A percentile compares a stretch with the other conserved stretches of the same genome.
phyloP scores from a whole-genome alignment of 2,329 filamentous ascomycete genomes.

The Monosporascus cannonballus region DNA sequence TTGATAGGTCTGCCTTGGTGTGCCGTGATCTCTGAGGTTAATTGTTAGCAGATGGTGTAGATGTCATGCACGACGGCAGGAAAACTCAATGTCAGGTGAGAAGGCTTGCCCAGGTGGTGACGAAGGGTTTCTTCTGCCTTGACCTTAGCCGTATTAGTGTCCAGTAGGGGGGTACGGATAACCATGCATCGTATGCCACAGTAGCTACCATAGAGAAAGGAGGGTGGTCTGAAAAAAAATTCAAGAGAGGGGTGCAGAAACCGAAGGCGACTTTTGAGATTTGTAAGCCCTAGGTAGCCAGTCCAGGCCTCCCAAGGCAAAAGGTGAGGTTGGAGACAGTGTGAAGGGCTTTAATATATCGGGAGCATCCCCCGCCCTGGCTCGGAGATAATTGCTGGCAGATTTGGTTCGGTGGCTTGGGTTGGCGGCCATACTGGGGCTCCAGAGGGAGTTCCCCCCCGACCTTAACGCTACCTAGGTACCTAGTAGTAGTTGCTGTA shows the following conservation, averaged over 20 bases:
- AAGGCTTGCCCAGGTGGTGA: too few relatives aligned
- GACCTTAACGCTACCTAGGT: too few relatives aligned
- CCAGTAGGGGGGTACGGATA: too few relatives aligned
- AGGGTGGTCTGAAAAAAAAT: constrained; percentile 17
- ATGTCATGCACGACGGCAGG: too few relatives aligned
- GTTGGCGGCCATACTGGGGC: background rate
- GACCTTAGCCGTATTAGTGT: too few relatives aligned
- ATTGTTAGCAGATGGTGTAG: too few relatives aligned
- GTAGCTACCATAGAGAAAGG: background rate
- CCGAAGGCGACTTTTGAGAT: constrained; percentile 22
- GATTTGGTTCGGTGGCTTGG: constrained; percentile 7
- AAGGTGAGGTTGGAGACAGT: too few relatives aligned
- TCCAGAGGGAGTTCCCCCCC: background rate
- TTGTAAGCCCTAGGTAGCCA: constrained; percentile 23
- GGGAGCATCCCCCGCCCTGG: background rate
- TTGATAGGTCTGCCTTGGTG: too few relatives aligned
- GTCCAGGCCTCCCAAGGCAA: background rate
- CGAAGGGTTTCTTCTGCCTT: too few relatives aligned
- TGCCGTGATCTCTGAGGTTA: too few relatives aligned
- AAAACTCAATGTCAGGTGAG: too few relatives aligned
- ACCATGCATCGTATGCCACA: background rate
- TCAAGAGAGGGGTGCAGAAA: constrained; percentile 24
- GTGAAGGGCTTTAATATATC: background rate
- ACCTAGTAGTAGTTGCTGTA: background rate
- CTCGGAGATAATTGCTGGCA: background rate